These are phyloP conservation scores for Podaxis sp. DNA, from an alignment of 768 basidiomycete species.

Conservation along the genomic window DNA sequence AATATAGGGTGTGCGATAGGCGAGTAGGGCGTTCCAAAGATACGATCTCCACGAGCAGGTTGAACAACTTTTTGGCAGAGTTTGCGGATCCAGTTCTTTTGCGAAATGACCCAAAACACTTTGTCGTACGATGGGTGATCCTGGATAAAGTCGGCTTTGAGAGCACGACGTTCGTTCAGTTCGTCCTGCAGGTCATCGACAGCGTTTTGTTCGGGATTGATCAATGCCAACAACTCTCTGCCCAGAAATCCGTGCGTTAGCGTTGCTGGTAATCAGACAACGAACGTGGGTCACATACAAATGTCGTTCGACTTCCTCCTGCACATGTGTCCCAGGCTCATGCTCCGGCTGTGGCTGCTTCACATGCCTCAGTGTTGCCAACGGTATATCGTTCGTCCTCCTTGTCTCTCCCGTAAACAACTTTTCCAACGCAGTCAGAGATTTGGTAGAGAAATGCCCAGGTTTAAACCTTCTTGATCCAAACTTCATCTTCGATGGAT, in stretches of 20 bases:
- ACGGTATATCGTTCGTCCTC: conserved; percentile 50
- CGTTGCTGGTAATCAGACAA: not conserved
- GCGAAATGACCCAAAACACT: conserved; percentile 86
- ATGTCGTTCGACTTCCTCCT: conserved; percentile 71
- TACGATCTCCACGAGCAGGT: conserved; percentile 82
- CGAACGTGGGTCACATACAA: conserved; percentile 44
- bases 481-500: conserved; percentile 21
- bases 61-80: conserved; percentile 82
- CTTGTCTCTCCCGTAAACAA: conserved; percentile 60
- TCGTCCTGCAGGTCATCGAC: conserved; percentile 61
- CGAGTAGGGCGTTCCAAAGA: conserved; percentile 75
- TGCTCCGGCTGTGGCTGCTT: conserved; percentile 28
- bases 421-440: conserved; percentile 58
- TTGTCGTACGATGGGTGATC: conserved; percentile 89
- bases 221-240: conserved; percentile 68
- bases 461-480: conserved; percentile 30
- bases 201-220: conserved; percentile 50
- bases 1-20: conserved; percentile 68
- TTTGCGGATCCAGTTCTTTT: conserved; percentile 68
- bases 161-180: conserved; percentile 66
- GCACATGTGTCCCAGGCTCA: conserved; percentile 28
- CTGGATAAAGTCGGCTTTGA: conserved; percentile 83
- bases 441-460: conserved; percentile 54
- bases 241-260: not conserved
- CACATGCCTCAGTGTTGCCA: conserved; percentile 51